phyloP scores from a whole-genome alignment of 2,329 filamentous ascomycete genomes.

The Pyrenophora seminiperda region DNA sequence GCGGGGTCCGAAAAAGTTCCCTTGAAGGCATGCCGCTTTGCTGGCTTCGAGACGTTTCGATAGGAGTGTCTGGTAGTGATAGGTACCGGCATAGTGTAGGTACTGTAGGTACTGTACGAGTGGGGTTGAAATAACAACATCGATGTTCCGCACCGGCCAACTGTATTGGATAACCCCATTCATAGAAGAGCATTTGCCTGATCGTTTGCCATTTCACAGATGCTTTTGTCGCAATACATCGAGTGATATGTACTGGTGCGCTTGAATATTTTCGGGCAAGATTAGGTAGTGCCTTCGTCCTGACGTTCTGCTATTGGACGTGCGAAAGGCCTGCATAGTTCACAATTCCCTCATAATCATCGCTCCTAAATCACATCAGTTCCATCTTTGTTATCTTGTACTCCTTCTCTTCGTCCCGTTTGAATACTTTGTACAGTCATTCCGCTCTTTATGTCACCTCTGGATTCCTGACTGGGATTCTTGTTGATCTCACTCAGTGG shows the following conservation, averaged over 20 bases:
- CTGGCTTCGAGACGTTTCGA: not conserved
- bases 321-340: not conserved
- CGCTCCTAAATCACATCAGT: not conserved
- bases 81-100: too few species aligned
- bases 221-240: too few species aligned
- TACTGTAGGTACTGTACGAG: too few species aligned
- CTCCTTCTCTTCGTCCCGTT: not conserved
- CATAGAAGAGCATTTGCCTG: too few species aligned
- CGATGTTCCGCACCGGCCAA: not conserved
- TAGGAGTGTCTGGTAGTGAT: not conserved
- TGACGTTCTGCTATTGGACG: not conserved
- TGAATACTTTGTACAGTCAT: constrained; percentile 17
- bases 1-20: not conserved
- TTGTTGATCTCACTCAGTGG: constrained; percentile 13
- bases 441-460: not conserved
- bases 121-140: not conserved
- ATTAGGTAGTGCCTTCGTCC: not conserved
- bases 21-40: not conserved
- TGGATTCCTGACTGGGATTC: constrained; percentile 1
- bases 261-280: not conserved
- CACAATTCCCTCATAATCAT: not conserved
- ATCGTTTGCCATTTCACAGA: too few species aligned
- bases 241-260: too few species aligned
- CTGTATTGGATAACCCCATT: not conserved
- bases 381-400: constrained; percentile 1